Conservation (phyloP, 129 eudicot genomes). For the Flaveria robusta region DNA sequence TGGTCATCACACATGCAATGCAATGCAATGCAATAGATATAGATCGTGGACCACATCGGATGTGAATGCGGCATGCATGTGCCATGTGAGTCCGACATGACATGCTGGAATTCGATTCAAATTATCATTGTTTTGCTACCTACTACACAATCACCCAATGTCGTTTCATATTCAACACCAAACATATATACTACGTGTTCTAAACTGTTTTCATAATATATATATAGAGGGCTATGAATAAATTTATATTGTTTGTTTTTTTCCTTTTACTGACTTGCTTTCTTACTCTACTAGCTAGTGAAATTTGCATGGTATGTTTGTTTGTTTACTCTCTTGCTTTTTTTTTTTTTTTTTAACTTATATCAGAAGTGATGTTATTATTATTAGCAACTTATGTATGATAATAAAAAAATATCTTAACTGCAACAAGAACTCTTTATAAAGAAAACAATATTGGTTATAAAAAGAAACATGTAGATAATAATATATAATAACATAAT, state of each 20-base stretch:
- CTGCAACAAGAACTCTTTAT: too few relatives aligned
- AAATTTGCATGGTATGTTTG: too few relatives aligned
- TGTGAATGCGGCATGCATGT: slow-evolving; percentile 30
- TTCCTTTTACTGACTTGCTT: not conserved
- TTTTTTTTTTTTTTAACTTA: too few relatives aligned
- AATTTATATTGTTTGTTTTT: too few relatives aligned
- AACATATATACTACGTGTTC: not conserved
- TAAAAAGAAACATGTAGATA: too few relatives aligned
- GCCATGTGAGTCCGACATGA: slow-evolving; percentile 34
- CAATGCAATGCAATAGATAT: slow-evolving; percentile 19
- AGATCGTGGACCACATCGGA: slow-evolving; percentile 38
- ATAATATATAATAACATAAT: too few relatives aligned
- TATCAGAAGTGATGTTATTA: too few relatives aligned
- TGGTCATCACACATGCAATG: slow-evolving; percentile 28
- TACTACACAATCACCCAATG: not conserved
- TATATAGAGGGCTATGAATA: not conserved
- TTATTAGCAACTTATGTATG: too few relatives aligned
- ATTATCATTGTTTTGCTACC: not conserved
- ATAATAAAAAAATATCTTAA: too few relatives aligned
- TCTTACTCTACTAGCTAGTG: too few relatives aligned
- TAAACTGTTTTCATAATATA: not conserved
- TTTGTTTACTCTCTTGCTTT: too few relatives aligned
- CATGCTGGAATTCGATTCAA: slow-evolving; percentile 20
- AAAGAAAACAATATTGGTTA: too few relatives aligned
- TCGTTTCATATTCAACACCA: not conserved